Base-by-base conservation (phyloP, 352 stramenopile genomes). In the Pythium plurisporium region DNA sequence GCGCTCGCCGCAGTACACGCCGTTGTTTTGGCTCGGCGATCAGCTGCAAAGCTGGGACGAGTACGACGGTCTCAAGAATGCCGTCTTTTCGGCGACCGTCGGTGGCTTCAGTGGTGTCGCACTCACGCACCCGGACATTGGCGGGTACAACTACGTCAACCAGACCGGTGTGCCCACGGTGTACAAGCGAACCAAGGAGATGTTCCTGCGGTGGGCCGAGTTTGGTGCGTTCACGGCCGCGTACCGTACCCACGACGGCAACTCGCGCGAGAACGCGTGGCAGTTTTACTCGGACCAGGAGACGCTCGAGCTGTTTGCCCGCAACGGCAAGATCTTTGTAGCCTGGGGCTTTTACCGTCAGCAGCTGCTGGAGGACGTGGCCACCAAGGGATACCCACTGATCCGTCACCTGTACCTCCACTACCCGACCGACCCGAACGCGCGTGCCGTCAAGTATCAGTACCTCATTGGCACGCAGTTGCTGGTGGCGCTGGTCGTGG, bases 11-110 rank as follows among this genome's bases (percentile, higher is more conserved):
- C 51, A 59, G 51, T 48, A 59, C 51, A 59, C 51, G 27, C 51
- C 51, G 51, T 40, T 59, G 4, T 59, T 44, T 29, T 59, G 51
- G 51, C 40, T 59, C 19, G 51, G 51, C 29, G 51, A 59, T 20
- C 51, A 59, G 40, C 51, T 59, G 9, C 40, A 59, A 40, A 30
- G 14, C n/a, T 59, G 51, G 51, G 51, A 59, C 38, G 51, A 59
- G 51, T 44, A 59, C 40, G 51, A 59, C 40, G 51, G 51, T 3
- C n/a, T 59, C n/a, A 59, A 59, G 51, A 59, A 48, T 40, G 51
- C 37, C 20, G 51, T 59, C 27, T 59, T 59, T 20, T 38, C 51
- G 14, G 40, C 51, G 25, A 50, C 51, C 5, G 37, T 50, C 51
- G 51, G 51, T 30, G 51, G 51, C 27, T 59, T 59, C 40, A 59